Percentiles rank a stretch among this genome's conserved stretches.
Conservation (phyloP, 768 basidiomycete genomes). For the Lentinula lateritia region DNA sequence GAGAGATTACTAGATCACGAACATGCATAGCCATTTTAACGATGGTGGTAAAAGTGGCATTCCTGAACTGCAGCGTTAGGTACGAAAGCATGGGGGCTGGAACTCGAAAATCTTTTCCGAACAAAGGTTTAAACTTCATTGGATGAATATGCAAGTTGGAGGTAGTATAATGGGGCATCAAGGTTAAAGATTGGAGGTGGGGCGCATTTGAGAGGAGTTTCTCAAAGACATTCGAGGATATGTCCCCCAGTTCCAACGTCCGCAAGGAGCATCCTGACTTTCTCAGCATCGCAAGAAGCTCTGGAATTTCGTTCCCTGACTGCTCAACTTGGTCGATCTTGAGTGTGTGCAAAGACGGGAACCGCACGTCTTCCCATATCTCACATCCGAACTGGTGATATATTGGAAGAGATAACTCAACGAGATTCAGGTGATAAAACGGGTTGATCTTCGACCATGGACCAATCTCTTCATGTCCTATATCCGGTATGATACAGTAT, state of each 20-base stretch:
- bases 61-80: not conserved
- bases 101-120: not conserved
- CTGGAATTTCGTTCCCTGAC: not conserved
- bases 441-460: not conserved
- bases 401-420: not conserved
- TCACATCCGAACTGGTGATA: not conserved
- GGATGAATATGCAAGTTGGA: not conserved
- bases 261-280: not conserved
- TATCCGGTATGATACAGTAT: not conserved
- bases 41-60: not conserved
- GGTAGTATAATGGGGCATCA: not conserved
- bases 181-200: not conserved
- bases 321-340: not conserved
- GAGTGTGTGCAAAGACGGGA: not conserved
- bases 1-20: not conserved
- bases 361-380: not conserved
- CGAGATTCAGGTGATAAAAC: not conserved
- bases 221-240: not conserved
- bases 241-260: not conserved
- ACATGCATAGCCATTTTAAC: not conserved
- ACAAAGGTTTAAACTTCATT: not conserved
- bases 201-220: not conserved
- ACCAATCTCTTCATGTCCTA: not conserved
- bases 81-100: not conserved
- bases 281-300: not conserved